phyloP scores from a whole-genome alignment of 2,329 filamentous ascomycete species.

The Colletotrichum liaoningense region DNA sequence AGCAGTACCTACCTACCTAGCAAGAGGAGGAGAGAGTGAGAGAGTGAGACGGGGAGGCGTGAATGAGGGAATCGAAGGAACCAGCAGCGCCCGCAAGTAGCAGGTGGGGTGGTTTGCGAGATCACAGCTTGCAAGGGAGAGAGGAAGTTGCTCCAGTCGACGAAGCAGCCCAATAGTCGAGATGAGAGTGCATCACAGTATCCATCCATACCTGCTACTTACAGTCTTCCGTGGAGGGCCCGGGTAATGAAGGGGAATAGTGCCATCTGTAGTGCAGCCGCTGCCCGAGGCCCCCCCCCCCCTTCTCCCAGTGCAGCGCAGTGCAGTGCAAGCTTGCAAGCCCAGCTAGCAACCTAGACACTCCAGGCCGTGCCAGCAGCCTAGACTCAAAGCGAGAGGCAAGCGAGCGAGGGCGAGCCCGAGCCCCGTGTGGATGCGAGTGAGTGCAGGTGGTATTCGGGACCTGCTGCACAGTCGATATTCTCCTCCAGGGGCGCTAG shows the following conservation, averaged over 20 bases:
- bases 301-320: background rate
- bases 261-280: background rate
- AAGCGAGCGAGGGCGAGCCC: background rate
- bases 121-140: constrained; percentile 10
- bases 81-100: constrained; percentile 22
- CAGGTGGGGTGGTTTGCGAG: constrained; percentile 18
- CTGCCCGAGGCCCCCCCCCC: background rate
- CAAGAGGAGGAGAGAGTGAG: constrained; percentile 23
- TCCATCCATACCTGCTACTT: background rate
- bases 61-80: constrained; percentile 3
- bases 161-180: constrained; percentile 10
- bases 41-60: background rate
- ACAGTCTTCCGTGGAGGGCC: background rate
- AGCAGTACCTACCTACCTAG: background rate
- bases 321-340: background rate
- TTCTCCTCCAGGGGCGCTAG: constrained; percentile 29
- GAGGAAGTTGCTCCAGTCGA: background rate
- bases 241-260: constrained; percentile 14
- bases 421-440: background rate
- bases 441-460: constrained; percentile 32
- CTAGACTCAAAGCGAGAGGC: background rate
- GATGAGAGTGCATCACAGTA: constrained; percentile 22
- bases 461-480: constrained; percentile 35
- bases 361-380: background rate
- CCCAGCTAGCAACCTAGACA: background rate